A percentile compares a stretch with the other conserved stretches of the same genome.
These are phyloP conservation scores for Aspergillus sp. DNA, from an alignment of 2,329 filamentous ascomycete genomes.

Conservation along the genomic window DNA sequence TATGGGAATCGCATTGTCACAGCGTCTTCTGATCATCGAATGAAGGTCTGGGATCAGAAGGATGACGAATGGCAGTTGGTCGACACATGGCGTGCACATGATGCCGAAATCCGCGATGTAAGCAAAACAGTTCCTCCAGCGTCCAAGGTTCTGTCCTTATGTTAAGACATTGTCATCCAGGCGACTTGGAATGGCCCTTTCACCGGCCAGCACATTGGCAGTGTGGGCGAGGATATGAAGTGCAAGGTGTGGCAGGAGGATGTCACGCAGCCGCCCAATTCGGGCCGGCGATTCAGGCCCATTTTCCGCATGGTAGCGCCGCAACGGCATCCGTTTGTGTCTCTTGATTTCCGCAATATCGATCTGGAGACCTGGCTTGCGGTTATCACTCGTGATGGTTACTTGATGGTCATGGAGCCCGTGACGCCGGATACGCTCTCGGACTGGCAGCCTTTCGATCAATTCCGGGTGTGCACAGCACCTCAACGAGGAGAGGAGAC, in stretches of 20 bases:
- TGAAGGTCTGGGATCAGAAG: conserved; percentile 77
- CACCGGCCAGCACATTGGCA: conserved; percentile 79
- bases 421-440: conserved; percentile 72
- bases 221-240: conserved; percentile 79
- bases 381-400: conserved; percentile 72
- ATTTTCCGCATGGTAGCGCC: conserved; percentile 55
- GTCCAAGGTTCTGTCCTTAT: neutral
- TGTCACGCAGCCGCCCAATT: conserved; percentile 63
- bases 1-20: conserved; percentile 89
- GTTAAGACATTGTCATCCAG: conserved; percentile 36
- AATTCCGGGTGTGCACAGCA: conserved; percentile 62
- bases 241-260: conserved; percentile 93
- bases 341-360: conserved; percentile 78
- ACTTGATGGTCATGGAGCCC: conserved; percentile 73
- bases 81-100: conserved; percentile 85
- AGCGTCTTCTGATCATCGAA: conserved; percentile 82
- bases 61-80: conserved; percentile 69
- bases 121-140: conserved; percentile 19
- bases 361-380: conserved; percentile 78
- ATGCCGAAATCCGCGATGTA: conserved; percentile 82
- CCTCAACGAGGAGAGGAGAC: conserved; percentile 77
- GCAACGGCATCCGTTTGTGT: conserved; percentile 63
- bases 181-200: conserved; percentile 90
- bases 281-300: conserved; percentile 71
- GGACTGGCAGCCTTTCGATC: conserved; percentile 67